Percentiles rank a stretch among this genome's conserved stretches.
phyloP scores from a whole-genome alignment of 352 stramenopile species.

The Salisapilia sapeloensis region DNA sequence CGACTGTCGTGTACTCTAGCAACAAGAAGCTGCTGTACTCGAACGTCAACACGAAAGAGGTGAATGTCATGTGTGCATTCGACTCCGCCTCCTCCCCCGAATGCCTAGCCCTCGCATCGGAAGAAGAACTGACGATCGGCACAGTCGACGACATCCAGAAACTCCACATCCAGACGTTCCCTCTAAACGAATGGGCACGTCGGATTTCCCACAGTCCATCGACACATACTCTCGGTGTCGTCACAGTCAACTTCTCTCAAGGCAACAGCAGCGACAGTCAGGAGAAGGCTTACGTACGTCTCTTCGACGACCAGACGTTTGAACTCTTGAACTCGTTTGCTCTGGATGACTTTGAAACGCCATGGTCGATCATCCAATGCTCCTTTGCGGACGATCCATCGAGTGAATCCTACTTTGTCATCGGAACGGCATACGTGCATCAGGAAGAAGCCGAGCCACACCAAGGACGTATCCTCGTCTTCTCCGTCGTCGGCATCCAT shows the following conservation, averaged over 20 bases:
- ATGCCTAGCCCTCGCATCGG: constrained; percentile 91
- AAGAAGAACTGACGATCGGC: constrained; percentile 90
- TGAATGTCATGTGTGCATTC: constrained; percentile 88
- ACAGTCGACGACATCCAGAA: constrained; percentile 99
- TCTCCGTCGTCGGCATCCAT: constrained; percentile 65
- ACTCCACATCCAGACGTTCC: constrained; percentile 95
- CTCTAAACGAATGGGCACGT: constrained; percentile 86
- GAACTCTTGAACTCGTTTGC: constrained; percentile 80
- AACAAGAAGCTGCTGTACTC: constrained; percentile 95
- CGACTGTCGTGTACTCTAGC: constrained; percentile 94
- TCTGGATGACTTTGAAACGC: constrained; percentile 78
- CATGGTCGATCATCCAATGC: constrained; percentile 67
- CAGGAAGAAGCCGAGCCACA: constrained; percentile 92
- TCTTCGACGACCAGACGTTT: constrained; percentile 96
- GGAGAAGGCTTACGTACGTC: constrained; percentile 82
- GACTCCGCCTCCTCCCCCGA: constrained; percentile 86
- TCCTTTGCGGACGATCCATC: constrained; percentile 65
- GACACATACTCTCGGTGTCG: constrained; percentile 68
- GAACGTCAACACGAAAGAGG: constrained; percentile 86
- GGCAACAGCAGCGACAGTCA: constrained; percentile 75
- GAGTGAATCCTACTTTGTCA: constrained; percentile 63
- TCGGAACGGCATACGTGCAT: constrained; percentile 85
- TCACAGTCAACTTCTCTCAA: constrained; percentile 65
- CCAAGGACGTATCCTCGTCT: constrained; percentile 90
- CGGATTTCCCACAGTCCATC: constrained; percentile 78